Base-by-base conservation (phyloP, 78 protist genomes). In the Emiliania huxleyi region DNA sequence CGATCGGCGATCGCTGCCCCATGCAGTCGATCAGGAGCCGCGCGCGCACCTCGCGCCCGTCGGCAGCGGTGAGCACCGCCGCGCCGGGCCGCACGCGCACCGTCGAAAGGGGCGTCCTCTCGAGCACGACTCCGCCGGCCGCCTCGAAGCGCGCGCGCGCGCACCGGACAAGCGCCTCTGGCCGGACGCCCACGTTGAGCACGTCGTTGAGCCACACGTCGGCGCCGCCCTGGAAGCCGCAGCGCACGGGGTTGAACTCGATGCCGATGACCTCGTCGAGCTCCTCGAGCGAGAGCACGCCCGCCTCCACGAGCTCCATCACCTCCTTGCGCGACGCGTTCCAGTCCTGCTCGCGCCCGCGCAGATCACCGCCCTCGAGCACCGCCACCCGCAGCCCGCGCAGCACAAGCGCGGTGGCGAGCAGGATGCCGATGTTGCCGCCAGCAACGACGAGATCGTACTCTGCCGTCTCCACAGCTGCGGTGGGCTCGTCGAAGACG, bases 331-430 rank as follows among this genome's bases (percentile, higher is more conserved):
- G 55, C n/a, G 89, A 81, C 35, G 52, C 52, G 52, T 81, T 81
- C 89, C 89, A 81, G 38, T 81, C 89, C 89, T 81, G 89, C 89
- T 42, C 89, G 38, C 89, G 89, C 42, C 89, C 89, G 42, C 89
- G 89, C 35, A 81, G 56, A 37, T 81, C 42, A 0, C 48, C 56
- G 0, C 56, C 89, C 89, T 81, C 89, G 11, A 81, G 37, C 42
- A 81, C 89, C 38, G 56, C 55, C 40, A 81, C 89, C 37, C 37
- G 5, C 48, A 81, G 55, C n/a, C 89, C 89, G 19, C 89, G 48
- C 62, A 29, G 42, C 56, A 0, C 40, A 8, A 81, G 55, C 2
- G 89, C 89, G 33, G n/a, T 3, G 2, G 89, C 89, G 40, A 44
- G 38, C 48, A 81, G 33, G 25, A 81, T 56, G 42, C 91, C 75